Conservation (phyloP, 306 rosid genomes). For the Vigna mungo region DNA sequence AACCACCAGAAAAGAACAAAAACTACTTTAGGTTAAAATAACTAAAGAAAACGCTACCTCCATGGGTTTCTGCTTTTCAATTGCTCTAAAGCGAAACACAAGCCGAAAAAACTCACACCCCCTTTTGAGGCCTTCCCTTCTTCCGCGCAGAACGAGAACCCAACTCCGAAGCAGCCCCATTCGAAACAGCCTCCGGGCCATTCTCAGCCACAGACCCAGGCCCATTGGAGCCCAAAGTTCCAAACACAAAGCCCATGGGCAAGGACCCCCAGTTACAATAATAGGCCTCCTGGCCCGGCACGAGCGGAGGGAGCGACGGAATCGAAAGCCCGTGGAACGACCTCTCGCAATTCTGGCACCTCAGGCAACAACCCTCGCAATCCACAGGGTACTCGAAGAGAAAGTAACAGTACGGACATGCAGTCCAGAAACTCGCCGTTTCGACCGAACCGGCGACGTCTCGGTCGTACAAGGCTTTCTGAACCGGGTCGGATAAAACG, state of each 20-base stretch:
- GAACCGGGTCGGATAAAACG: constrained; percentile 63
- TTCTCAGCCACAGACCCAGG: neutral
- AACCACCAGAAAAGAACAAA: neutral
- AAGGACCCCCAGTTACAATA: constrained; percentile 84
- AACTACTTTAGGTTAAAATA: neutral
- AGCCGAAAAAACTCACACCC: constrained; percentile 27
- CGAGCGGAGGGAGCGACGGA: constrained; percentile 65
- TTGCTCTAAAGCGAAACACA: neutral
- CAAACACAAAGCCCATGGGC: constrained; percentile 71
- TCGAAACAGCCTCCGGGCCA: constrained; percentile 23
- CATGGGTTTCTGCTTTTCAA: neutral
- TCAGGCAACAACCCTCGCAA: constrained; percentile 77
- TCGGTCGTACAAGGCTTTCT: constrained; percentile 63
- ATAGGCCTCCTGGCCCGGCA: constrained; percentile 84
- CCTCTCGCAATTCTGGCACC: constrained; percentile 81
- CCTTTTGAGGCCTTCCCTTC: constrained; percentile 69
- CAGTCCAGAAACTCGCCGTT: constrained; percentile 78
- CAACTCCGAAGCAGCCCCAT: constrained; percentile 31
- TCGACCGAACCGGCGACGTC: constrained; percentile 42
- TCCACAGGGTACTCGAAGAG: constrained; percentile 77
- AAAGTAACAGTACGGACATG: constrained; percentile 87
- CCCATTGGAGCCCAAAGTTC: constrained; percentile 8
- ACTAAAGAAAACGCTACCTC: neutral
- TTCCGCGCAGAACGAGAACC: constrained; percentile 41
- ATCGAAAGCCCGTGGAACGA: constrained; percentile 70